Conservation (phyloP, 2,329 filamentous ascomycete species). For the Sporothrix sp. region DNA sequence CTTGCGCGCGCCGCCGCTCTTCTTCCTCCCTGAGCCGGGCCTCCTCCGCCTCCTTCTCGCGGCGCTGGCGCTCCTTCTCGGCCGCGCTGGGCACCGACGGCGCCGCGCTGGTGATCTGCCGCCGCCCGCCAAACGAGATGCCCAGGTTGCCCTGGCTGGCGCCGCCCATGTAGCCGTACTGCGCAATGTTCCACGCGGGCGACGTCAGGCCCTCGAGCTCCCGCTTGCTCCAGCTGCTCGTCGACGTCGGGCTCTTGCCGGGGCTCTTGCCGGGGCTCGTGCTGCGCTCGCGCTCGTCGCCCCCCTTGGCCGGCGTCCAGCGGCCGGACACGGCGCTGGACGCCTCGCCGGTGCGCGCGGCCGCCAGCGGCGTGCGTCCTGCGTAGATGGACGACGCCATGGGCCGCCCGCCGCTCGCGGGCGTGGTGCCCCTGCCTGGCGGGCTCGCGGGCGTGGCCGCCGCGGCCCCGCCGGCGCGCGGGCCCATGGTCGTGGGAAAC, state of each 20-base stretch:
- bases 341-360: constrained; percentile 44
- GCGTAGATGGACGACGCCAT: constrained; percentile 39
- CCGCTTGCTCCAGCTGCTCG: constrained; percentile 86
- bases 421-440: not conserved
- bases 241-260: constrained; percentile 45
- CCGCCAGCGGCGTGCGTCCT: constrained; percentile 30
- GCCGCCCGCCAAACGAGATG: constrained; percentile 79
- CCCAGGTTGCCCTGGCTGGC: constrained; percentile 93
- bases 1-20: constrained; percentile 38
- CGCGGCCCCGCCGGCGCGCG: constrained; percentile 38
- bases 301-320: constrained; percentile 47
- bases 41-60: constrained; percentile 47
- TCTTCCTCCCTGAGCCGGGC: constrained; percentile 51
- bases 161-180: constrained; percentile 97
- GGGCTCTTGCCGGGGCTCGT: constrained; percentile 48
- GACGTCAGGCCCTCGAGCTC: constrained; percentile 69
- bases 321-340: constrained; percentile 41
- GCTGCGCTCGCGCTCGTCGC: constrained; percentile 41
- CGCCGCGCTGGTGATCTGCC: constrained; percentile 80
- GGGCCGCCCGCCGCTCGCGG: constrained; percentile 4
- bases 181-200: constrained; percentile 96
- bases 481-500: constrained; percentile 69
- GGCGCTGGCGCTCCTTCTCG: constrained; percentile 67
- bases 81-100: constrained; percentile 71
- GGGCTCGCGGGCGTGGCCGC: constrained; percentile 22